Conservation (phyloP, 2,329 filamentous ascomycete species). For the Clonostachys rosea region DNA sequence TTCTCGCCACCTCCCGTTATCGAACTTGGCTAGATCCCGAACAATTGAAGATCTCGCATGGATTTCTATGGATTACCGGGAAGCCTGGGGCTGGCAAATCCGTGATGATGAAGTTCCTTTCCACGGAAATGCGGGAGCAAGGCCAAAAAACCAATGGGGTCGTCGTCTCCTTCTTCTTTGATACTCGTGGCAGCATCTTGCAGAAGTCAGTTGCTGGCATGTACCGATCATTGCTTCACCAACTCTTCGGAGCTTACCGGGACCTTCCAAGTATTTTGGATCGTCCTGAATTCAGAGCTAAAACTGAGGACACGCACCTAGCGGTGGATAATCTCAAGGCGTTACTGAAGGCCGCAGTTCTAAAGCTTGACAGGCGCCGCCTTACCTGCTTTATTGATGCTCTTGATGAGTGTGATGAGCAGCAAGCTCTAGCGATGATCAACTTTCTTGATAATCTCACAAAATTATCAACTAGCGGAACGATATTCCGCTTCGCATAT, state of each 20-base stretch:
- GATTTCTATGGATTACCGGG: constrained; percentile 4
- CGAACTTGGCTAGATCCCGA: constrained; percentile 4
- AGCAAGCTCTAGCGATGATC: constrained; percentile 35
- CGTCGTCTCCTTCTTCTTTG: constrained; percentile 43
- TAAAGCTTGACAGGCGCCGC: neutral
- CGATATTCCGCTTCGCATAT: constrained; percentile 20
- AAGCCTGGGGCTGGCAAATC: constrained; percentile 4
- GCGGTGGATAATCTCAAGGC: neutral
- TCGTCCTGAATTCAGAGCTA: neutral
- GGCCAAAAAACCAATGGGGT: neutral
- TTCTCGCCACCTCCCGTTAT: constrained; percentile 4
- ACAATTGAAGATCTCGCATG: neutral
- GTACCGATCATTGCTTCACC: constrained; percentile 41
- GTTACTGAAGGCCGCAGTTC: constrained; percentile 1
- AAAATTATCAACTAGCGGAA: constrained; percentile 13
- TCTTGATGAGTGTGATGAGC: constrained; percentile 41
- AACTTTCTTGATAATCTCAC: constrained; percentile 32
- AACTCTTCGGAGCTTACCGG: constrained; percentile 25
- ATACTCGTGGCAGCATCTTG: constrained; percentile 33
- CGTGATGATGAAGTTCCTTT: constrained; percentile 4
- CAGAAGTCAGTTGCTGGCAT: constrained; percentile 41
- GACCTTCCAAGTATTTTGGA: constrained; percentile 24
- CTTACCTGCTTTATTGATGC: constrained; percentile 24
- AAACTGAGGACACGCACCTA: neutral
- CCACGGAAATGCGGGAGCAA: neutral